phyloP scores from a whole-genome alignment of 352 stramenopile species.

The Blastocystis sp. region DNA sequence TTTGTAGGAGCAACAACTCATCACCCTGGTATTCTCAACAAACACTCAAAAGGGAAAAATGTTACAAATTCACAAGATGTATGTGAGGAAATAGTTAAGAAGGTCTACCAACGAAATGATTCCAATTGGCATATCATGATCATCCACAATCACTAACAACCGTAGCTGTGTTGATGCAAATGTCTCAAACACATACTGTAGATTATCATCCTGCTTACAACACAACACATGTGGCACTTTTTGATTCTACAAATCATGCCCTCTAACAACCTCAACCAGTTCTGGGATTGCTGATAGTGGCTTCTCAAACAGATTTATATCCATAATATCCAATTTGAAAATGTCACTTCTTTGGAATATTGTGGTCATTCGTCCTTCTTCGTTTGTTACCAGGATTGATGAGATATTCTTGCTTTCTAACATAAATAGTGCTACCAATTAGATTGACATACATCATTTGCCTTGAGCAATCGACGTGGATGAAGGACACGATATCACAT shows the following conservation, averaged over 20 bases:
- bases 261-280: background rate
- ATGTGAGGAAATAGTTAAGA: slow-evolving; percentile 46
- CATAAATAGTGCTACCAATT: slow-evolving; percentile 32
- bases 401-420: slow-evolving; percentile 50
- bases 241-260: background rate
- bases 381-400: slow-evolving; percentile 32
- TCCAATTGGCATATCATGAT: slow-evolving; percentile 47
- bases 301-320: slow-evolving; percentile 28
- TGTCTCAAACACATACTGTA: slow-evolving; percentile 57
- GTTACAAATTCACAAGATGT: slow-evolving; percentile 34
- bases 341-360: slow-evolving; percentile 53
- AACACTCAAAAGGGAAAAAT: slow-evolving; percentile 20
- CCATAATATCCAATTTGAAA: slow-evolving; percentile 52
- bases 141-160: slow-evolving; percentile 51
- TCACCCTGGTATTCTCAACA: too few relatives aligned
- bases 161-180: slow-evolving; percentile 38
- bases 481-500: slow-evolving; percentile 38
- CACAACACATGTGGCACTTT: slow-evolving; percentile 35
- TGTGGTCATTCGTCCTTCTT: slow-evolving; percentile 36
- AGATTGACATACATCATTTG: background rate
- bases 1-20: too few relatives aligned
- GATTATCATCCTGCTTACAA: slow-evolving; percentile 36
- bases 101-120: slow-evolving; percentile 51
- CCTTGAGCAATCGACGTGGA: slow-evolving; percentile 38
- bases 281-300: background rate